Evolutionary conservation across 176 grass and related monocot species (phyloP).

Genomic region (Rhynchospora tenuis): DNA sequence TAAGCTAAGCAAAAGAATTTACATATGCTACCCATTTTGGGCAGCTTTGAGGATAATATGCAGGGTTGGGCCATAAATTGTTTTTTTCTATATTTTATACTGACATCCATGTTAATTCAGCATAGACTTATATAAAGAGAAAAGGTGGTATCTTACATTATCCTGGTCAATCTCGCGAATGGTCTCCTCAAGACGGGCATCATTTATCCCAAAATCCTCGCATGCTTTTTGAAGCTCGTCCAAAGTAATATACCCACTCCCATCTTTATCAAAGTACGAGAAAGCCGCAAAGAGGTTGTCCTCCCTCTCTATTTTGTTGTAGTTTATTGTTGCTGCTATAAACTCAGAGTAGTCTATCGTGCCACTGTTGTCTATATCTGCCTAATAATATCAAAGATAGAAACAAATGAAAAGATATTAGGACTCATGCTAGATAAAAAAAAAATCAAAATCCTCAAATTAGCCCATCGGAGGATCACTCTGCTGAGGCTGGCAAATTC

Average conservation of each 20-base stretch:
- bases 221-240: constrained; percentile 94
- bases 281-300: constrained; percentile 89
- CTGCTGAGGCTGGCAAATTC: neutral
- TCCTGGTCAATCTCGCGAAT: constrained; percentile 93
- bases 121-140: neutral
- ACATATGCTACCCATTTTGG: neutral
- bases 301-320: constrained; percentile 92
- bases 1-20: neutral
- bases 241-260: constrained; percentile 86
- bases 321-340: constrained; percentile 84
- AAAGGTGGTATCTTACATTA: constrained; percentile 53
- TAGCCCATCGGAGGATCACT: constrained; percentile 1
- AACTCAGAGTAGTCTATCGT: constrained; percentile 92
- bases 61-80: neutral
- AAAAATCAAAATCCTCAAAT: neutral
- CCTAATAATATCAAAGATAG: constrained; percentile 44
- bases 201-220: constrained; percentile 82
- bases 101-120: neutral
- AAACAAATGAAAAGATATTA: constrained; percentile 26
- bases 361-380: constrained; percentile 94
- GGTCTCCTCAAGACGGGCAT: constrained; percentile 74
- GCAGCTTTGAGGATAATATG: neutral
- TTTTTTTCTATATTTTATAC: neutral
- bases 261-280: constrained; percentile 91
- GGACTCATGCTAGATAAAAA: neutral